Evolutionary conservation across 192 early-diverging fungal genomes (phyloP), one percentile per base, ranked within the genome.

Genomic region (Coemansia sp.): DNA sequence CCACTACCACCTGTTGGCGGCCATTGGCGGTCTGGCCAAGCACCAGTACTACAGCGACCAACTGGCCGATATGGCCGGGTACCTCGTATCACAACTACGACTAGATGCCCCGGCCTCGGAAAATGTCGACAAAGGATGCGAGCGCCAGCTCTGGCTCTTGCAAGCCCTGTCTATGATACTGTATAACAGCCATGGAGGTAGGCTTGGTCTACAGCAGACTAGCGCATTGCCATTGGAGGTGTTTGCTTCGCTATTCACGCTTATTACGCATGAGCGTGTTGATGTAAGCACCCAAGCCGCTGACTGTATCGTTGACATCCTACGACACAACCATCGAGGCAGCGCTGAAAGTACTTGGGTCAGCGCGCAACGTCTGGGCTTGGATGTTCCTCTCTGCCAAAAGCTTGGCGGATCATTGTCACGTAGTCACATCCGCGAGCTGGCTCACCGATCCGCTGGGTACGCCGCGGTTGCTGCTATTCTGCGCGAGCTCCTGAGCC

Each of bases 11-110:
- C 77, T 83, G 0, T 50, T 83, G 56, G 70, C 76, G 0, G 82
- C 77, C 1, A 79, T 84, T 17, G 77, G 82, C 59, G 77, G 82
- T 0, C 77, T 84, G 41, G 82, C 77, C 29, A 79, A 63, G 27
- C 78, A 84, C 44, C 77, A 76, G 59, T 84, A 84, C 64, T 84
- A 84, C 66, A 70, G 51, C 46, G 71, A 63, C 60, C 82, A 84
- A 57, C 62, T 84, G 35, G 37, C 59, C 1, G 77, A 84, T 46
- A 84, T 84, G 77, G 64, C 68, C 6, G 71, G 50, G 10, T 77
- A 74, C 53, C 61, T 84, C 6, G 66, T 82, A 4, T 67, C 65
- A 35, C 67, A 72, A 57, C 76, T 82, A 68, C 31, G 34, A 42
- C 66, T 82, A 16, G 60, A 63, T 37, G 33, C 3, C 35, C n/a